Evolutionary conservation across 2,329 filamentous ascomycete species (phyloP), one percentile per base, ranked within the genome.

Genomic region (Fusarium pseudocircinatum): DNA sequence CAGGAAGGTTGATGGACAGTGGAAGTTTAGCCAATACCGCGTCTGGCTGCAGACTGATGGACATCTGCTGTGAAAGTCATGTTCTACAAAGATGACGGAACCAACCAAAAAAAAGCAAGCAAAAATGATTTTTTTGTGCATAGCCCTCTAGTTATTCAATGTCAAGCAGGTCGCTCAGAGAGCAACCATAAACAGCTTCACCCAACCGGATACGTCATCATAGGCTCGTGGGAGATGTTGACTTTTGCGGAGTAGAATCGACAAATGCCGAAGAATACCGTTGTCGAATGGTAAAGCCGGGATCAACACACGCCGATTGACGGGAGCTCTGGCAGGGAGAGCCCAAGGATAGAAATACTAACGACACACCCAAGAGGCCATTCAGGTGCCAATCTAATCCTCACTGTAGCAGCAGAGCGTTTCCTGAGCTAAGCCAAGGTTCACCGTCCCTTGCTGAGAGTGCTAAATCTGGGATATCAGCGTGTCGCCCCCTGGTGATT

Each of bases 21-120:
- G 81, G 81, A 82, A 79, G 74, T 77, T 83, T 71, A 69, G 75
- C 34, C 61, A 70, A 26, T 82, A 82, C 62, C 77, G 75, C 24
- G 80, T 81, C 42, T 82, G 78, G 78, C 61, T 82, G 49, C 79
- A 82, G 72, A 76, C 68, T 42, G 66, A 77, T 30, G 60, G 70
- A 24, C 57, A 63, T 58, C 58, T 70, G 28, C 54, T 74, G 42
- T 74, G 42, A 73, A 50, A 30, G 44, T 26, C 24, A 36, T 28
- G 24, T n/a, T 20, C n/a, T n/a, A 46, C n/a, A n/a, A 36, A 36
- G 42, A 32, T n/a, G 63, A 69, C 20, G 43, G 43, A 32, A 28
- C 24, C 28, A 24, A 30, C 28, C n/a, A 36, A 63, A 30, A 57
- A 47, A n/a, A 52, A n/a, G 34, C 42, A 64, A 67, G 34, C 42